Conservation (phyloP, 768 basidiomycete genomes). For the Arthromyces matolae region DNA sequence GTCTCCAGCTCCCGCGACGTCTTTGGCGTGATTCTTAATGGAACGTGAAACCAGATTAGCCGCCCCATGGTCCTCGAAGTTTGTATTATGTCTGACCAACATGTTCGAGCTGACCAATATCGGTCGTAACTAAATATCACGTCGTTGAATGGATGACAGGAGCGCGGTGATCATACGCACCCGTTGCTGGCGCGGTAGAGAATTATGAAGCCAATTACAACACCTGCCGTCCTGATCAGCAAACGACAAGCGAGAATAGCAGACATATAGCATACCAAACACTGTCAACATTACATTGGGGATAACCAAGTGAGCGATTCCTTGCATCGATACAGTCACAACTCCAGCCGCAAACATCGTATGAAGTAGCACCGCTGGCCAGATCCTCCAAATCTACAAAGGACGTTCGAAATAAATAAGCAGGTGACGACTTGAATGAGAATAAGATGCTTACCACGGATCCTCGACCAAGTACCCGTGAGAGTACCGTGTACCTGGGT, state of each 20-base stretch:
- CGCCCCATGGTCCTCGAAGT: constrained; percentile 47
- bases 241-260: neutral
- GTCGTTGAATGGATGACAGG: too few relatives aligned
- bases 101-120: constrained; percentile 54
- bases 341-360: constrained; percentile 54
- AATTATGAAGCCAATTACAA: constrained; percentile 61
- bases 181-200: constrained; percentile 62
- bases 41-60: constrained; percentile 62
- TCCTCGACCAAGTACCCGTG: constrained; percentile 41
- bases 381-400: constrained; percentile 54
- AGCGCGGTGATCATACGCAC: too few relatives aligned
- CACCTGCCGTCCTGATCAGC: constrained; percentile 35
- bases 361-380: constrained; percentile 64
- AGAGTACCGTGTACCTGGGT: too few relatives aligned
- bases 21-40: constrained; percentile 41
- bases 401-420: too few relatives aligned
- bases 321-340: constrained; percentile 39
- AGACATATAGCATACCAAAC: constrained; percentile 39
- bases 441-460: constrained; percentile 33
- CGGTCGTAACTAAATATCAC: constrained; percentile 54
- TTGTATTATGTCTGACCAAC: constrained; percentile 55
- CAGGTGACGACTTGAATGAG: too few relatives aligned
- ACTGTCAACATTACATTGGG: constrained; percentile 59
- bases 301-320: constrained; percentile 38
- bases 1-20: constrained; percentile 32